phyloP scores from a whole-genome alignment of 1,139 yeast genomes.

The Meyerozyma carpophila region DNA sequence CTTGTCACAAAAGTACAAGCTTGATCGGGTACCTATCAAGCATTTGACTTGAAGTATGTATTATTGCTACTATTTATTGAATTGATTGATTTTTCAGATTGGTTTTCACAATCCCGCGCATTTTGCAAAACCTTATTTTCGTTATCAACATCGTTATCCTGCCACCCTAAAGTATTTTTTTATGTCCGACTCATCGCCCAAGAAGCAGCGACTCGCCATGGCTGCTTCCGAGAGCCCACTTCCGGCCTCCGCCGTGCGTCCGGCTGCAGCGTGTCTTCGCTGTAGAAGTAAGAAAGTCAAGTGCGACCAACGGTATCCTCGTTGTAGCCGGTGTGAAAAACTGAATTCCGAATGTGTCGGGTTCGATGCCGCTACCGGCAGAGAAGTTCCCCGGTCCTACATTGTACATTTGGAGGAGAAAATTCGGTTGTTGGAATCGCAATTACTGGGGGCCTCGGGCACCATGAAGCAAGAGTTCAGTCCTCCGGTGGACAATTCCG shows the following conservation, averaged over 20 bases:
- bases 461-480: not conserved
- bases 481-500: not conserved
- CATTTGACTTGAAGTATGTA: constrained; percentile 16
- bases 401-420: constrained; percentile 68
- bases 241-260: constrained; percentile 2
- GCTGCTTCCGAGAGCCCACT: not conserved
- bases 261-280: constrained; percentile 78
- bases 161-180: too few relatives aligned
- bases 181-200: not conserved
- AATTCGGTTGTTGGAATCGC: constrained; percentile 49
- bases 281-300: constrained; percentile 75
- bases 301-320: constrained; percentile 81
- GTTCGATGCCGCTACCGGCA: constrained; percentile 80
- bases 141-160: too few relatives aligned
- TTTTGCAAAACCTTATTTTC: too few relatives aligned
- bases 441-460: constrained; percentile 24
- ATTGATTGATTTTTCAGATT: not conserved
- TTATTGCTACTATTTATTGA: not conserved
- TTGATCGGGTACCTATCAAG: constrained; percentile 31
- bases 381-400: constrained; percentile 80
- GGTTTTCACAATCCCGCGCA: too few relatives aligned
- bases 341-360: constrained; percentile 75
- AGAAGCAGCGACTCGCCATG: not conserved
- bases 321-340: constrained; percentile 65
- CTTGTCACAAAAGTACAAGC: constrained; percentile 30